Evolutionary conservation across 345 rosid species (phyloP).

Genomic region (Nephelium lappaceum): DNA sequence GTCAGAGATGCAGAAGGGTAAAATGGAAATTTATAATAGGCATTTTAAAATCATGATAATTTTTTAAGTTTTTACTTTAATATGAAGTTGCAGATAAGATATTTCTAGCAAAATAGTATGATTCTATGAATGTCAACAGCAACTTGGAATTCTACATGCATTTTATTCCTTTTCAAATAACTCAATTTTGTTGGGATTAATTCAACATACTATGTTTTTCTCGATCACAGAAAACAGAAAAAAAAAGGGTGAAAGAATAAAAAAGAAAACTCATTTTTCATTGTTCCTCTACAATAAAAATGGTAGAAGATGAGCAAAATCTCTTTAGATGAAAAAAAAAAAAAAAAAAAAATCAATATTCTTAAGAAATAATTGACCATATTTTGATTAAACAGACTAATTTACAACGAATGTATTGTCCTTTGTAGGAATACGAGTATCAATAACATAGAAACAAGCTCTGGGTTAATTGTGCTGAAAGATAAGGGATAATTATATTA

Average conservation of each 20-base stretch:
- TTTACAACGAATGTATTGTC: neutral
- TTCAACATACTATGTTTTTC: neutral
- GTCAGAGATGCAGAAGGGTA: neutral
- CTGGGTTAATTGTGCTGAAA: neutral
- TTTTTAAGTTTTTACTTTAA: neutral
- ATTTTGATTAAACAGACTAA: neutral
- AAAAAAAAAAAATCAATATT: neutral
- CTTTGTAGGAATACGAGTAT: neutral
- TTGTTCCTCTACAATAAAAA: neutral
- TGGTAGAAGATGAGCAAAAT: neutral
- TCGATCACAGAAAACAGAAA: neutral
- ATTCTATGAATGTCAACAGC: neutral
- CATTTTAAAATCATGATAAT: neutral
- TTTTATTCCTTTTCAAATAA: neutral
- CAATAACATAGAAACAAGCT: neutral
- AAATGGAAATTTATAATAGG: neutral
- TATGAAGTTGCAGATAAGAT: neutral
- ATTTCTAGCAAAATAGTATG: neutral
- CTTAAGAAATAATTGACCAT: neutral
- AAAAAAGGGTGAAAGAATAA: neutral
- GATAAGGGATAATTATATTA: neutral
- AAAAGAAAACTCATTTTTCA: neutral
- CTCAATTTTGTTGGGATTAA: neutral
- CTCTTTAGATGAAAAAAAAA: neutral
- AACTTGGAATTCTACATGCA: neutral